Percentiles rank a stretch among this genome's conserved stretches.
phyloP scores from a whole-genome alignment of 225 moss, liverwort and hornwort genomes.

The Takakia lepidozioides region DNA sequence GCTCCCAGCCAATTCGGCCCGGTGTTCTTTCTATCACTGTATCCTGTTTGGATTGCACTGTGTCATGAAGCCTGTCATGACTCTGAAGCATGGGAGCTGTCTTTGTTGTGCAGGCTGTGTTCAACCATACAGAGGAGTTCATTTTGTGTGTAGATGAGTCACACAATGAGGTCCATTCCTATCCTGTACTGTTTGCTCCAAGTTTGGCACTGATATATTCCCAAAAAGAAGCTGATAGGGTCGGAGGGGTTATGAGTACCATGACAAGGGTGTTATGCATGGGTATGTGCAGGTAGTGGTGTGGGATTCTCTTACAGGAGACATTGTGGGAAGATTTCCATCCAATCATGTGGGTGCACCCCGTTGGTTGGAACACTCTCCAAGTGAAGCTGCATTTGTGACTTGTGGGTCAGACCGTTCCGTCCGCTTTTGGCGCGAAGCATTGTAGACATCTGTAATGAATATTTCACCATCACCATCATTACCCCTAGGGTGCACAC shows the following conservation, averaged over 20 bases:
- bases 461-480: too few relatives aligned
- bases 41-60: too few relatives aligned
- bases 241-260: too few relatives aligned
- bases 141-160: constrained; percentile 72
- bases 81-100: too few relatives aligned
- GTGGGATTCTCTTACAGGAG: constrained; percentile 75
- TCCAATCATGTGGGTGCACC: constrained; percentile 77
- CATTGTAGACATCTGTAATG: too few relatives aligned
- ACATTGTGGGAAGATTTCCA: constrained; percentile 54
- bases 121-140: constrained; percentile 79
- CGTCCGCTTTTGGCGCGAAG: constrained; percentile 75
- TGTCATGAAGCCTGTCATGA: too few relatives aligned
- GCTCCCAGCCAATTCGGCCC: not conserved
- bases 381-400: constrained; percentile 72
- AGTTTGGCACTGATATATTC: too few relatives aligned
- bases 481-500: too few relatives aligned
- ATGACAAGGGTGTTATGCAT: too few relatives aligned
- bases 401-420: constrained; percentile 87
- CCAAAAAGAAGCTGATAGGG: too few relatives aligned
- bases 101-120: constrained; percentile 62
- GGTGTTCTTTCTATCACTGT: too few relatives aligned
- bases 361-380: constrained; percentile 88
- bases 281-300: constrained; percentile 72
- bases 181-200: too few relatives aligned
- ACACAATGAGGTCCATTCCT: constrained; percentile 53